Base-by-base conservation (phyloP, 768 basidiomycete genomes). In the Macrolepiota dolichaula region DNA sequence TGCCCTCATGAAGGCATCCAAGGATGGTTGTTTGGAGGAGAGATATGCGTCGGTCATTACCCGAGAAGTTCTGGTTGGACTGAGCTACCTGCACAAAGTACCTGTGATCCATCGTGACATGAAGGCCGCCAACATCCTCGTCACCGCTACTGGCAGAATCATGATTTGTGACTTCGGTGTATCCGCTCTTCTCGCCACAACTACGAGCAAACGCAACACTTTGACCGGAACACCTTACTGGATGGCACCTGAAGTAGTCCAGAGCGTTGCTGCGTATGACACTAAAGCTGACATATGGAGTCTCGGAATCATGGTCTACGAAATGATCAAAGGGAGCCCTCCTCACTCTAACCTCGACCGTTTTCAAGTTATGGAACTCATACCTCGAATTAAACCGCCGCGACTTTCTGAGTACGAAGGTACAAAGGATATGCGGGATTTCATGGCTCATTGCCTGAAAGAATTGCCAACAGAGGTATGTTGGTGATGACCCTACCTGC, bases 241-340 rank as follows among this genome's bases (percentile, higher is more conserved):
- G 96, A 99, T 99, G 97, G 97, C 97, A 0, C 97, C 97, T 0
- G 97, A 99, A 73, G 94, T 98, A 2, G 92, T 96, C 15, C 91
- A 94, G 65, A 81, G 83, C 10, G 88, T 91, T 11, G 86, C 93
- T n/a, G 81, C 87, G 46, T 98, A 99, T 73, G 96, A 99, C 69
- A 91, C 92, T 55, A 98, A 97, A 72, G 97, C 96, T 2, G 97
- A 99, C 69, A 94, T 99, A 46, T 98, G 97, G 97, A 95, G 93
- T 69, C 76, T 99, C 60, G 97, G 97, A 4, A 96, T 99, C 70
- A 90, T 96, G 75, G 81, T 96, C 19, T 95, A 93, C 68, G 97
- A 99, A 73, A 96, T 98, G 88, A 86, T 89, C 66, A 95, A 93
- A 70, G 97, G 97, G n/a, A 87, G 87, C 62, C 97, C 96, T 15